A percentile compares a stretch with the other conserved stretches of the same genome.
phyloP scores from a whole-genome alignment of 2,329 filamentous ascomycete genomes.

The Fusarium compactum region DNA sequence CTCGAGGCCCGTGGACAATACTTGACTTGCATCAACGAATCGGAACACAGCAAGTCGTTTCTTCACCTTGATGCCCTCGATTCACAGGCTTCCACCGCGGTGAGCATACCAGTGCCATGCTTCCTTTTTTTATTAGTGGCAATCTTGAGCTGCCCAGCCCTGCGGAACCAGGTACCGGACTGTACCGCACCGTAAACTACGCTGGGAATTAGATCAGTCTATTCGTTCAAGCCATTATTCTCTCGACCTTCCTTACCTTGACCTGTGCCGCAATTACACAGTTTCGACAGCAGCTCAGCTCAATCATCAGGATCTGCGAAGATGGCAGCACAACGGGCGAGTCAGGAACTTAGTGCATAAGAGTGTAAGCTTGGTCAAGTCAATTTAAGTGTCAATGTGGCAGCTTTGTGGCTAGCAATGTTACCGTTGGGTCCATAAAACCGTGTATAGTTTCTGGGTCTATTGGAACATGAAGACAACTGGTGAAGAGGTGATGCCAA shows the following conservation, averaged over 20 bases:
- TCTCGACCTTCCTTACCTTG: slow-evolving; percentile 22
- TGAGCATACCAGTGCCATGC: slow-evolving; percentile 25
- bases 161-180: slow-evolving; percentile 7
- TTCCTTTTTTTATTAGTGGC: slow-evolving; percentile 2
- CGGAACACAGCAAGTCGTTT: background rate
- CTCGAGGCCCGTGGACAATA: background rate
- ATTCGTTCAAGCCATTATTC: background rate
- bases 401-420: background rate
- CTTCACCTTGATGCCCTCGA: background rate
- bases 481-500: background rate
- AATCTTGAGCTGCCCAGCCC: slow-evolving; percentile 5
- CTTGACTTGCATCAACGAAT: slow-evolving; percentile 35
- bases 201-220: background rate
- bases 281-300: slow-evolving; percentile 11
- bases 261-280: slow-evolving; percentile 8
- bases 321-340: slow-evolving; percentile 17
- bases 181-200: background rate
- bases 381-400: background rate
- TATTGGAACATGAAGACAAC: background rate
- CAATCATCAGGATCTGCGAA: slow-evolving; percentile 25
- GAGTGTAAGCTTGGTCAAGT: background rate
- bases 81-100: slow-evolving; percentile 20
- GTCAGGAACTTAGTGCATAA: slow-evolving; percentile 9
- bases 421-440: background rate
- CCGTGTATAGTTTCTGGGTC: background rate